Evolutionary conservation across 495 filamentous ascomycete species (phyloP).

Genomic region (Talaromyces trachyspermus): DNA sequence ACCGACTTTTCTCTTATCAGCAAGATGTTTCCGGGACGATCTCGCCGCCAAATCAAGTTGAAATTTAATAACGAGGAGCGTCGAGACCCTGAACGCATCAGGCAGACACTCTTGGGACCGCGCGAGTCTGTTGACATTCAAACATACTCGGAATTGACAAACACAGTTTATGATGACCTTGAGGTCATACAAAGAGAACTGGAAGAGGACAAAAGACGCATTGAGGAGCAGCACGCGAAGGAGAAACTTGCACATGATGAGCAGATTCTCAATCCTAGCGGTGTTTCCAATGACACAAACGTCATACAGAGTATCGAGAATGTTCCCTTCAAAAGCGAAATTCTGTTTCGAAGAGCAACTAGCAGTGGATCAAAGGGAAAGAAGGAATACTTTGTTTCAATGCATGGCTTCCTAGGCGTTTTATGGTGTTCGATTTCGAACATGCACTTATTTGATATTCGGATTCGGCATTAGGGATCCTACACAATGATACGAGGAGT

Average conservation of each 20-base stretch:
- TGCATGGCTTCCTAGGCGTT: too few relatives aligned
- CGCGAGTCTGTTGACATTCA: conserved; percentile 55
- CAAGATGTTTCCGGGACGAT: conserved; percentile 70
- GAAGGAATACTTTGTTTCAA: too few relatives aligned
- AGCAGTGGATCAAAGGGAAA: too few relatives aligned
- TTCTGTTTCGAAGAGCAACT: neutral
- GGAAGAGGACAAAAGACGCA: conserved; percentile 59
- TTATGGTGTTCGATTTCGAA: too few relatives aligned
- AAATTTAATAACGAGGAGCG: conserved; percentile 92
- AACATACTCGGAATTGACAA: conserved; percentile 57
- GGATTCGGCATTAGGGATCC: too few relatives aligned
- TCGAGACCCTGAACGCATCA: conserved; percentile 61
- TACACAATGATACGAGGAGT: too few relatives aligned
- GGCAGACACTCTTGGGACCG: conserved; percentile 56
- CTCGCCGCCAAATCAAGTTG: conserved; percentile 72
- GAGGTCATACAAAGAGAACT: conserved; percentile 54
- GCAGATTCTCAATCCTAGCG: conserved; percentile 37
- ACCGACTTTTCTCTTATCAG: conserved; percentile 89
- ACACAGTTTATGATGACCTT: conserved; percentile 46
- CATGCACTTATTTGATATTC: too few relatives aligned
- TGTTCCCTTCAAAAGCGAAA: conserved; percentile 23
- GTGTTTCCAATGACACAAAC: conserved; percentile 24
- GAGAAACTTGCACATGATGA: conserved; percentile 46
- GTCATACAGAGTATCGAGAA: conserved; percentile 30
- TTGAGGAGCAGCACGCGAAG: conserved; percentile 61